Base-by-base conservation (phyloP, 164 flowering plant species). In the Chloranthus sessilifolius region DNA sequence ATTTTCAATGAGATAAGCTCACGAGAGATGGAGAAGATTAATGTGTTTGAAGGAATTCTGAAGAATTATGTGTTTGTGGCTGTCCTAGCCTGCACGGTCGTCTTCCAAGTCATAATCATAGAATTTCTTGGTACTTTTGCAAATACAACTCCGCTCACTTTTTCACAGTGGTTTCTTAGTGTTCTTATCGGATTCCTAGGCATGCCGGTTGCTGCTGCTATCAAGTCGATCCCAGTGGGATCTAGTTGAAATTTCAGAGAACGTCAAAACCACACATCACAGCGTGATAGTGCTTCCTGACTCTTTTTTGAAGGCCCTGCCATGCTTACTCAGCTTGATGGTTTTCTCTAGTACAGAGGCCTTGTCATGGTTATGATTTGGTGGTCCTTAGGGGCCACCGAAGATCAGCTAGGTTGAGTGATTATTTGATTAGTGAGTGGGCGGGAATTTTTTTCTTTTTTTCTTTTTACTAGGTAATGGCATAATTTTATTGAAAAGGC, bases 1-100 rank as follows among this genome's bases (percentile, higher is more conserved):
- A 88, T 78, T 34, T 90, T 90, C 70, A 90, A 90, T 58, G 96
- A 90, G 74, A 74, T 90, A 56, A 90, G 80, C 73, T 87, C 98
- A 15, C 72, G 95, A 51, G 95, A 90, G 47, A 84, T 90, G 97
- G 97, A 90, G 53, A 78, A 84, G 64, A 79, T 84, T 49, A 72
- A 90, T 52, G 96, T 90, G 11, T 77, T 90, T 58, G 43, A 76
- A 48, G 98, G 95, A 49, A 82, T 90, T 49, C 55, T 85, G 64
- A 60, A 83, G 64, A 90, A 90, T 67, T 71, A 85, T 49, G 89
- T 90, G 24, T 90, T 90, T 61, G 89, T 81, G 15, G 60, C 65
- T 19, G 96, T 90, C 14, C 75, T 90, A 3, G 22, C 67, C 31
- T 63, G 75, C 61, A 90, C 95, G 9, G 81, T 74, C 37, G 0